Base-by-base conservation (phyloP, 208 protist genomes). In the Acanthamoeba castellanii region DNA sequence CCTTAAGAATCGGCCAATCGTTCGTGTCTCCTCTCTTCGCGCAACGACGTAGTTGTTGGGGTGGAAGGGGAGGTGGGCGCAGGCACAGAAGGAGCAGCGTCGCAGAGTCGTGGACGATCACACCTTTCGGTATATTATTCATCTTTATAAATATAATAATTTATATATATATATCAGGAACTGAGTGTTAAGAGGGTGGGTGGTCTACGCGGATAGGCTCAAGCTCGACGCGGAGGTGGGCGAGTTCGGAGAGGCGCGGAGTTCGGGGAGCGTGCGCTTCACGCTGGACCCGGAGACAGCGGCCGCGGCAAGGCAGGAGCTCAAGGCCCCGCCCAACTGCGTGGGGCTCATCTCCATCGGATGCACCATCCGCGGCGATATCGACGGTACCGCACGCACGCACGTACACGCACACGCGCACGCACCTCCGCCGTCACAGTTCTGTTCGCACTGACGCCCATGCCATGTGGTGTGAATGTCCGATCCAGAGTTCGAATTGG, bases 401-500 rank as follows among this genome's bases (percentile, higher is more conserved):
- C 20, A 1, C 27, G 4, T 6, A 2, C 57, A 61, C 20, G 3
- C 37, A 13, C 32, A 81, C 72, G 25, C 27, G 30, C 18, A 37
- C 27, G 25, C 25, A 1, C 64, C 34, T 61, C 13, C 22, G 3
- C 13, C 22, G 2, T 61, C 22, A 27, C 22, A 11, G 13, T 61
- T 61, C 11, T 22, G 13, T 9, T 37, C 13, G 7, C 13, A 34
- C 20, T 72, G 18, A 13, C 32, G 18, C 27, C 25, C 61, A 32
- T 9, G 0, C 30, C 16, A 9, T 4, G 4, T 11, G 32, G 0
- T 0, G 32, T 1, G 16, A 27, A 74, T 76, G 68, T 47, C 66
- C 25, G 7, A 7, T 78, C 3, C 32, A 92, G 87, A 92, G 27
- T 92, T 92, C 64, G 87, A 92, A 34, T 37, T 92, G 27, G 87